phyloP scores from a whole-genome alignment of 805 yeast species.

The Zygotorulaspora chibaensis region DNA sequence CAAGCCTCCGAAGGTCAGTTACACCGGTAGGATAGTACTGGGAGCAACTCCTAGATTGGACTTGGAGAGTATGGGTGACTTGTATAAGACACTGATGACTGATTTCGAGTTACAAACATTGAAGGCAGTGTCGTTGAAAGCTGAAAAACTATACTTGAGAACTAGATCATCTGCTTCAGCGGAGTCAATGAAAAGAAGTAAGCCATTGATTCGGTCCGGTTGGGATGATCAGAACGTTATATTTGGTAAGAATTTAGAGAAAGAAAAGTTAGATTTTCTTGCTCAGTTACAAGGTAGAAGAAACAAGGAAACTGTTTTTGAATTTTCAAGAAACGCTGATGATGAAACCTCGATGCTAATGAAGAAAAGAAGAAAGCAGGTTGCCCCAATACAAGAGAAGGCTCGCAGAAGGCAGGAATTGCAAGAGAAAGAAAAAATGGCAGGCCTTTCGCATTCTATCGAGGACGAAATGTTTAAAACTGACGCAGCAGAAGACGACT shows the following conservation, averaged over 20 bases:
- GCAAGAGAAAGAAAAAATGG: conserved; percentile 65
- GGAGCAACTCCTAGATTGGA: conserved; percentile 77
- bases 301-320: conserved; percentile 89
- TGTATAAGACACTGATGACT: conserved; percentile 57
- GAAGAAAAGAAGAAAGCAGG: conserved; percentile 79
- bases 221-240: conserved; percentile 88
- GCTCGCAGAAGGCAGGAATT: conserved; percentile 67
- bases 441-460: conserved; percentile 67
- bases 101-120: conserved; percentile 65
- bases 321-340: conserved; percentile 64
- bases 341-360: conserved; percentile 74
- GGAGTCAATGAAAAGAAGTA: conserved; percentile 81
- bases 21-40: conserved; percentile 70
- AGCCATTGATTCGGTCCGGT: conserved; percentile 65
- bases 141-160: conserved; percentile 81
- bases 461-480: conserved; percentile 68
- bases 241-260: conserved; percentile 71
- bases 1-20: conserved; percentile 57
- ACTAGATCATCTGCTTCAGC: conserved; percentile 83
- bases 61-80: conserved; percentile 69
- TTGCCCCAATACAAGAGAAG: conserved; percentile 81
- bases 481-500: conserved; percentile 47
- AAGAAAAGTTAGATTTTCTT: conserved; percentile 67
- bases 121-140: conserved; percentile 72
- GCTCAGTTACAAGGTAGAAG: conserved; percentile 65